Base-by-base conservation (phyloP, 2,329 filamentous ascomycete genomes). In the Aaosphaeria pasadenensis region DNA sequence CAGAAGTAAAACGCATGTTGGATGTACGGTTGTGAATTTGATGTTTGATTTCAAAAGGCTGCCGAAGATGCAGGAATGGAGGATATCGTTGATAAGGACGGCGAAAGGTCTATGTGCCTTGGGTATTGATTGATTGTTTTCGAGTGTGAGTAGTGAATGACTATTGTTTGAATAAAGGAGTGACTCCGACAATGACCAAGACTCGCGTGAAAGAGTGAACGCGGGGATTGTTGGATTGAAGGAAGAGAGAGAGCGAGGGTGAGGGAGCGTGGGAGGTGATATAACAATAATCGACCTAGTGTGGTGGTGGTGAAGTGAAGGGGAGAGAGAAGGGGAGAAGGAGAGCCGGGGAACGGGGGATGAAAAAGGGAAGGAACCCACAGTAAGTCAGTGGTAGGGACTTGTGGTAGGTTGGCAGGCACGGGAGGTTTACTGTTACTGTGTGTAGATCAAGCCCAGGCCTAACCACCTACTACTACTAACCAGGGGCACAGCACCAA, bases 131-230 rank as follows among this genome's bases (percentile, higher is more conserved):
- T 24, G 17, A 24, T 24, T 24, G 17, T 24, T 24, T 24, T 36
- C 46, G 38, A 30, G n/a, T 42, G 11, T 50, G 42, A 47, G 46
- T 45, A 5, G 45, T 28, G 38, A 43, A 30, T 41, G 32, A 30
- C n/a, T n/a, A 32, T 9, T 9, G 11, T 31, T 30, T 39, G 7
- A 13, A 6, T 48, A 52, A 64, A 66, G 44, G 63, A 65, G 55
- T 59, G 65, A 63, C 58, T 60, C 54, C 28, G 36, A 54, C 44
- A 55, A 50, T 49, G 59, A 24, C 53, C 50, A 58, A 60, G 54
- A 55, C 58, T 50, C 55, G 64, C 66, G 64, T 69, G 56, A 69
- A 68, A 48, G 66, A 69, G 64, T 69, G 66, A 67, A 69, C 66
- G 66, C 65, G 64, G 55, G 62, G 63, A 58, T 52, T 42, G 44